Base-by-base conservation (phyloP, 495 filamentous ascomycete genomes). In the Neurospora sp. region DNA sequence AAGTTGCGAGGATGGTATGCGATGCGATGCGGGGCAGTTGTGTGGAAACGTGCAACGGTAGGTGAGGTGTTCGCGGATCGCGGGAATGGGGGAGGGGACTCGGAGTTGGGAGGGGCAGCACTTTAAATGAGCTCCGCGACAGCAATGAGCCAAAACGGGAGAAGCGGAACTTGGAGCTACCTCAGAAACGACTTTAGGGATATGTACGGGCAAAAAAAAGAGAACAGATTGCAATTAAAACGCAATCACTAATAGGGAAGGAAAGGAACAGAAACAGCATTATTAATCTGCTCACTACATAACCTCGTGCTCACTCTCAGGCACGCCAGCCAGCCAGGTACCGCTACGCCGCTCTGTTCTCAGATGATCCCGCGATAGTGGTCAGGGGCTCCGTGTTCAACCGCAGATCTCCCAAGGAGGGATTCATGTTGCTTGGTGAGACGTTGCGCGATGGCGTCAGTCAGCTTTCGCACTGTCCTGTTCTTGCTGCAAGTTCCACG, bases 261-360 rank as follows among this genome's bases (percentile, higher is more conserved):
- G 53, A 35, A 35, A 3, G 47, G 0, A 3, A 45, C 8, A 45
- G 44, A 9, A 27, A 37, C 27, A 42, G 61, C 6, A 70, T 39
- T 74, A 74, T 44, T 74, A 74, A 74, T 69, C 35, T 74, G 73
- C 73, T 74, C 73, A 71, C 42, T 22, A 12, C 9, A 6, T 22
- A 1, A 5, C 20, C 20, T 44, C 14, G 38, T 40, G 53, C 53
- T 61, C 31, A 65, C 27, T 65, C 14, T 65, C 27, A 65, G 53
- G 27, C 22, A 61, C 22, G 22, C 20, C 47, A 59, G 22, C 10
- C 53, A 61, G 53, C 10, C 53, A 61, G 53, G 53, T 61, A 18
- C 53, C 27, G 53, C 53, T 61, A 35, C 53, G 53, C 53, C 53
- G 53, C 53, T 65, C 27, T 37, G 27, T 37, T 18, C 53, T 35